Percentiles rank a stretch among this genome's conserved stretches.
These are phyloP conservation scores for Claviceps spartinae DNA, from an alignment of 2,329 filamentous ascomycete species.

Conservation along the genomic window DNA sequence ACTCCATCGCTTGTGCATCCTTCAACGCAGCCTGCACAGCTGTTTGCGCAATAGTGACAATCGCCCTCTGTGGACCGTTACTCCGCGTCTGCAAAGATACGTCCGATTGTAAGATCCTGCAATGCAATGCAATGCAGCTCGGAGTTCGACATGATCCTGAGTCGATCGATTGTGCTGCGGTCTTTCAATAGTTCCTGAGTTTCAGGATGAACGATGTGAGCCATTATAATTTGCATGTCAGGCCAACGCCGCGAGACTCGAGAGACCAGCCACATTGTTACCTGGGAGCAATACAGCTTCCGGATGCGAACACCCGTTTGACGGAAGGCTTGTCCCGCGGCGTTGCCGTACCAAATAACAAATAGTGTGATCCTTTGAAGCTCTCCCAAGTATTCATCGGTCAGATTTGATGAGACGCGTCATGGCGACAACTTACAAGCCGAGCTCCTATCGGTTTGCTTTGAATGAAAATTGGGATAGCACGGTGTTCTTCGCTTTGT, in stretches of 20 bases:
- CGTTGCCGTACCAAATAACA: background rate
- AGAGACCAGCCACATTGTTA: background rate
- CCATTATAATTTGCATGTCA: background rate
- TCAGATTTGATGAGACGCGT: background rate
- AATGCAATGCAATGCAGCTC: background rate
- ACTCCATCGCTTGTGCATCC: background rate
- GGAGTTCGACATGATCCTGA: background rate
- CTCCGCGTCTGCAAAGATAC: background rate
- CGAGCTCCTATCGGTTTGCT: background rate
- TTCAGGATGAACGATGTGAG: background rate
- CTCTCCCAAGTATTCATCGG: background rate
- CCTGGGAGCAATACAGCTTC: background rate
- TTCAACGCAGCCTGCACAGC: background rate
- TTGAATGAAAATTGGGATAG: background rate
- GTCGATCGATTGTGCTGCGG: background rate
- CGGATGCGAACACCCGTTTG: background rate
- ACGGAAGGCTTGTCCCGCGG: background rate
- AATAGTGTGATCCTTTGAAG: background rate
- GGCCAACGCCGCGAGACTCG: background rate
- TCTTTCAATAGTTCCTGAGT: background rate
- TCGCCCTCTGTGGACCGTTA: background rate
- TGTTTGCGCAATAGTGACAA: slow-evolving; percentile 1
- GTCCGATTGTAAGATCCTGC: background rate
- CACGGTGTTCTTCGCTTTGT: background rate
- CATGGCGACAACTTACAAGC: background rate